Evolutionary conservation across 1,284 basidiomycete species (phyloP), one percentile per base, ranked within the genome.

Genomic region (Sanghuangporus weigelae): DNA sequence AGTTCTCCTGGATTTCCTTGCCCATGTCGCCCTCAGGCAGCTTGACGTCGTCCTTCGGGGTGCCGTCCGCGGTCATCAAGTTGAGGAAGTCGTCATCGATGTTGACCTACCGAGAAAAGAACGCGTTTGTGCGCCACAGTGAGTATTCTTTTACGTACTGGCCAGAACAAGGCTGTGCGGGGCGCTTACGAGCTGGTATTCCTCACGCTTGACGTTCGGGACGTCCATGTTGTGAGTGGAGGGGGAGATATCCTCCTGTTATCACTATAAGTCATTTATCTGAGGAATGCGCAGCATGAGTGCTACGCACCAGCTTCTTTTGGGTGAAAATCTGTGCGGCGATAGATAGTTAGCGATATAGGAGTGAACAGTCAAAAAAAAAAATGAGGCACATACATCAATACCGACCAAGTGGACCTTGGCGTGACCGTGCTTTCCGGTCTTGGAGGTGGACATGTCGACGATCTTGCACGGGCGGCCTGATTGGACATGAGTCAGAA

Each of bases 381-480:
- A 57, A 63, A 49, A 35, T 57, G 57, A 53, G 14, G 23, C 12
- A 84, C 92, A 72, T 75, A 96, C 96, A 82, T 99, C 97, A 76
- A 92, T 92, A 76, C 89, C 97, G 73, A 98, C 87, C 71, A 99
- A 86, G 82, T 99, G 95, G 76, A 98, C 96, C 83, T 99, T 99
- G 79, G 97, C 96, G 84, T 99, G 97, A 74, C 96, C 96, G 85
- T 98, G 96, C 88, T 95, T 95, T 70, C 95, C 95, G 61, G 95
- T 97, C 87, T 99, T 99, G 76, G 96, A 99, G 81, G 97, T 99
- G 69, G 96, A 98, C 96, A 99, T 99, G 74, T 95, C 95, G 72
- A 96, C 89, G 79, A 97, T 96, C 85, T 98, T 98, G 93, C 96
- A 99, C 70, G 96, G 96, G 73, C 95, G 90, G 71, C 89, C 90